Base-by-base conservation (phyloP, 1,284 basidiomycete species). In the Ganoderma boninense region DNA sequence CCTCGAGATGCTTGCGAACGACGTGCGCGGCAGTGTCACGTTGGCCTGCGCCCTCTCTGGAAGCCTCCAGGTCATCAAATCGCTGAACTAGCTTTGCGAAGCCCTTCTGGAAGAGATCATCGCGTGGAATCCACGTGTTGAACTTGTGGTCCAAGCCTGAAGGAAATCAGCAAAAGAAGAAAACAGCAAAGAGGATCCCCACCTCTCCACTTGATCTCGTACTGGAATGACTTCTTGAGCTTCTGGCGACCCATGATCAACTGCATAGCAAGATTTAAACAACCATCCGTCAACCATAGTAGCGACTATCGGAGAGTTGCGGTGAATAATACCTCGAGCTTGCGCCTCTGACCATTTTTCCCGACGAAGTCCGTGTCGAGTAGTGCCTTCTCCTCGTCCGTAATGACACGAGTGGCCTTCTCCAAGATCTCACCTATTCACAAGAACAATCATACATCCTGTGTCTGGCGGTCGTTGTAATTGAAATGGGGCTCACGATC, bases 1-100 rank as follows among this genome's bases (percentile, higher is more conserved):
- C 96, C 83, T 96, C 96, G 68, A 97, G 86, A 78, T 96, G 94
- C 83, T 96, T 95, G 76, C 96, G 89, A 64, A 98, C 93, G 59
- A 95, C 84, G 76, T 92, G 87, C 14, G 90, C 90, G 38, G 91
- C 84, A 6, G 96, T 97, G 78, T 98, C 96, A 67, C 95, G 91
- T 65, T 91, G 85, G 69, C 96, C 97, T 65, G 96, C 95, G 74
- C 96, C 95, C 83, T 98, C 96, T 80, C 98, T 85, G 23, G 97
- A 96, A 20, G 97, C 93, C 82, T 99, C 97, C 40, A 98, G 90
- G 83, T 99, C 98, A 81, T 99, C 97, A 78, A 98, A 99, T 80
- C 97, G 96, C 77, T 96, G 94, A 10, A 99, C 89, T 60, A 98
- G 82, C 84, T 99, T 99, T 71, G 86, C 87, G 85, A 97, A 98